These are phyloP conservation scores for Cryptococcus floricola DNA, from an alignment of 1,284 basidiomycete species.

Conservation along the genomic window DNA sequence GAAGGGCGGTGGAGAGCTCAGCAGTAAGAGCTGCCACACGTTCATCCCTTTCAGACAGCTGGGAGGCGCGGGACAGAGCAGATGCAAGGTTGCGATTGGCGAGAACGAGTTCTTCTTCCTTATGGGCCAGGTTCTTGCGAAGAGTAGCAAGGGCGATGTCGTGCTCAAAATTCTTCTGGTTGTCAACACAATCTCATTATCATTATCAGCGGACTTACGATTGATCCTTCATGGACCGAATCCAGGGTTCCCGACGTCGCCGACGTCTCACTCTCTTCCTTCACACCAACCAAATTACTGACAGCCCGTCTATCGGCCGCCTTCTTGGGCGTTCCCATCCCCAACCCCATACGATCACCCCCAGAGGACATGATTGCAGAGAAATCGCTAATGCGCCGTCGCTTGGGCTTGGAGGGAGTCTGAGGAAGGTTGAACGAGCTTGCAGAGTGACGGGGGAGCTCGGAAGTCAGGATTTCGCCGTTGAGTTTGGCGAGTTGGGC, in stretches of 20 bases:
- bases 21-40: conserved; percentile 6
- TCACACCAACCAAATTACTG: conserved; percentile 34
- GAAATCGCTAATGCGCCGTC: conserved; percentile 48
- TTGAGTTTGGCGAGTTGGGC: conserved; percentile 45
- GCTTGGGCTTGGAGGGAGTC: conserved; percentile 32
- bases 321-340: conserved; percentile 26
- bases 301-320: conserved; percentile 38
- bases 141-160: conserved; percentile 30
- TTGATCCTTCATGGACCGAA: conserved; percentile 8
- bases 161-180: conserved; percentile 25
- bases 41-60: conserved; percentile 11
- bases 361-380: conserved; percentile 16
- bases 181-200: not conserved
- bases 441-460: conserved; percentile 25
- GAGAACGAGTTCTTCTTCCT: conserved; percentile 25
- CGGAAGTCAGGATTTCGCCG: conserved; percentile 45
- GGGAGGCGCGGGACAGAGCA: conserved; percentile 12
- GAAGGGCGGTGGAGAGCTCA: conserved; percentile 5
- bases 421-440: conserved; percentile 11
- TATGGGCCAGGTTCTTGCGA: conserved; percentile 26
- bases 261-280: conserved; percentile 28
- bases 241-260: conserved; percentile 17
- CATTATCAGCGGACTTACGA: not conserved
- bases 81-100: conserved; percentile 18
- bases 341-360: conserved; percentile 27